A percentile compares a stretch with the other conserved stretches of the same genome.
phyloP scores from a whole-genome alignment of 257 asterid genomes.

The Ilex aquifolium region DNA sequence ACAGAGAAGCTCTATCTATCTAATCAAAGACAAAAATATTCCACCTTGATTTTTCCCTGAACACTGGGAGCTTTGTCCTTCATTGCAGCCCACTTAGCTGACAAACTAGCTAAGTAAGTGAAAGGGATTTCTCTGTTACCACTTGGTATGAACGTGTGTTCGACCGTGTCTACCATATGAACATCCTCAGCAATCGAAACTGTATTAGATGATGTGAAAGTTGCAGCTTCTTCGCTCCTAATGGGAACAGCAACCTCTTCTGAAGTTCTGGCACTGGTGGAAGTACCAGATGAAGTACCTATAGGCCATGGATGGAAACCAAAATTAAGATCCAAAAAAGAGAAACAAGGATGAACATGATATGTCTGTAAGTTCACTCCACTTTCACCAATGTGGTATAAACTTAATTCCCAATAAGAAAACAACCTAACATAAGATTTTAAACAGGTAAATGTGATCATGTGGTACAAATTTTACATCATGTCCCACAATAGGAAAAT shows the following conservation, averaged over 20 bases:
- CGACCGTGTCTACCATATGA: conserved; percentile 38
- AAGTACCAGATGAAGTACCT: conserved; percentile 35
- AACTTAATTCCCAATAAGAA: too few relatives aligned
- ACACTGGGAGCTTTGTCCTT: conserved; percentile 34
- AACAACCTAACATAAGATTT: too few relatives aligned
- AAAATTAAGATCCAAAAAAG: conserved; percentile 3
- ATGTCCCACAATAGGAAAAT: too few relatives aligned
- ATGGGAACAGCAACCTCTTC: conserved; percentile 28
- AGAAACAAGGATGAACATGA: conserved; percentile 7
- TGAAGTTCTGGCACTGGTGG: conserved; percentile 21
- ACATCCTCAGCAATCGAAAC: conserved; percentile 46
- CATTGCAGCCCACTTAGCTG: conserved; percentile 46
- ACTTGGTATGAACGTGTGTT: conserved; percentile 36
- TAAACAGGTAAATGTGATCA: too few relatives aligned
- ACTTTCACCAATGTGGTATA: not conserved
- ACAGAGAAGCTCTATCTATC: not conserved
- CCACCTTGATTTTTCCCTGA: conserved; percentile 81
- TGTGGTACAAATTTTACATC: too few relatives aligned
- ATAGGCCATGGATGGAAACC: conserved; percentile 15
- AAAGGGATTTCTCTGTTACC: conserved; percentile 66
- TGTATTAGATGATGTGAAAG: conserved; percentile 22
- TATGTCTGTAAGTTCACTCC: conserved; percentile 10
- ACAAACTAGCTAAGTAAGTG: conserved; percentile 81
- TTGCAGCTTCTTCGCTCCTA: conserved; percentile 26
- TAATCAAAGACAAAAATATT: not conserved